Base-by-base conservation (phyloP, 1,139 yeast genomes). In the Casaregolazyma suthepensis region DNA sequence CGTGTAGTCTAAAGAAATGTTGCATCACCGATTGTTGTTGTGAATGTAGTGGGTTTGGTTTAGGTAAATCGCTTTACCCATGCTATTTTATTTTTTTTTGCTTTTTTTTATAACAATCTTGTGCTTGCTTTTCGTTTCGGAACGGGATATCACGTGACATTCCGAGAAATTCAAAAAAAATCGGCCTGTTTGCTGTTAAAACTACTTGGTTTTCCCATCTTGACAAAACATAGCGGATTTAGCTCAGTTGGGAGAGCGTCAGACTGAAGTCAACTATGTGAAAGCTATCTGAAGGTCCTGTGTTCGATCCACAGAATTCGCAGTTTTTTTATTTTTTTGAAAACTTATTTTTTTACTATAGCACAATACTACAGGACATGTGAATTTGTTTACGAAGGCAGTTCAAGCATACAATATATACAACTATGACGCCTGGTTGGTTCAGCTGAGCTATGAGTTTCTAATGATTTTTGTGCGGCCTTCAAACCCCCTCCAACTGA, bases 171-270 rank as follows among this genome's bases (percentile, higher is more conserved):
- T 4, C 6, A 22, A 22, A 22, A 22, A 22, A 22, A 18, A 13
- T 46, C n/a, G n/a, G n/a, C n/a, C n/a, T n/a, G 18, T 19, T 10
- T 20, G 18, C 20, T 18, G 44, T 37, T 43, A n/a, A 20, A 44
- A 37, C 13, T 4, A 7, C 10, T 40, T 44, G 15, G 18, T 45
- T 50, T 22, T 26, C 10, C 31, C 5, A 2, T 9, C 12, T 18
- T 18, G 43, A 26, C 42, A 52, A 26, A 22, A 52, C 43, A n/a
- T 29, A 26, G 83, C 85, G 83, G 83, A 73, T 75, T 81, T 82
- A 82, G 87, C 88, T 83, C 88, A 83, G 87, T 80, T 79, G 87
- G 88, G 88, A 83, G 88, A 83, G 88, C 89, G 88, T 80, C 85
- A 82, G 88, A 82, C 87, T 82, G 87, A 83, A 82, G 87, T 60